Percentiles rank a stretch among this genome's conserved stretches.
phyloP scores from a whole-genome alignment of 495 filamentous ascomycete genomes.

The Lepidopterella palustris region DNA sequence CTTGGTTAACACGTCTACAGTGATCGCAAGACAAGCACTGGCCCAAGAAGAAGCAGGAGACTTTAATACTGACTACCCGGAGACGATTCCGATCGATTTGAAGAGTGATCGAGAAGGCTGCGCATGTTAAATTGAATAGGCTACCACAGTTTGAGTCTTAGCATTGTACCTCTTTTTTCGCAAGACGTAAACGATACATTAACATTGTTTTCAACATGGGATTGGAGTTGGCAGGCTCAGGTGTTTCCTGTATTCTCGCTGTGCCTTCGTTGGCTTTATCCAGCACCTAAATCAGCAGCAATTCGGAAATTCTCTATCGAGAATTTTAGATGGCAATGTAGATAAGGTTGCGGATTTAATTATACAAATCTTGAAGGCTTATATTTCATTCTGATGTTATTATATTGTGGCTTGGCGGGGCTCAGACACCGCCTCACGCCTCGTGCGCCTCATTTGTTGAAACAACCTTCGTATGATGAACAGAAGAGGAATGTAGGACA shows the following conservation, averaged over 20 bases:
- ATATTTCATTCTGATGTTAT: not conserved
- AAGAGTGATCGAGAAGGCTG: conserved; percentile 88
- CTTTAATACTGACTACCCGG: conserved; percentile 85
- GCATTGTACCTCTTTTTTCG: not conserved
- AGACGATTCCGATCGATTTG: conserved; percentile 94
- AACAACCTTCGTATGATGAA: not conserved
- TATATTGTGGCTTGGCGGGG: not conserved
- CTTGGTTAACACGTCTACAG: conserved; percentile 41
- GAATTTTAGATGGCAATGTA: not conserved
- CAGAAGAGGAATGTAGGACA: not conserved
- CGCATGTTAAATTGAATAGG: conserved; percentile 59
- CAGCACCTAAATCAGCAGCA: not conserved
- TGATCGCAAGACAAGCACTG: conserved; percentile 93
- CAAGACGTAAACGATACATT: not conserved
- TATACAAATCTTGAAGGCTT: not conserved
- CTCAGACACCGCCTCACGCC: not conserved
- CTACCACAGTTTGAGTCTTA: not conserved
- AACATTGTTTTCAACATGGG: not conserved
- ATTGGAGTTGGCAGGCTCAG: not conserved
- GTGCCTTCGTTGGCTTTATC: not conserved
- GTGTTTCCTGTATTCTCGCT: not conserved
- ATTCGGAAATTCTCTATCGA: not conserved
- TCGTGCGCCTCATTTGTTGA: not conserved
- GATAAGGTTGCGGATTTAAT: not conserved
- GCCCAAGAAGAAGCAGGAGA: conserved; percentile 96